These are phyloP conservation scores for Avicennia marina DNA, from an alignment of 257 asterid genomes.

Conservation along the genomic window DNA sequence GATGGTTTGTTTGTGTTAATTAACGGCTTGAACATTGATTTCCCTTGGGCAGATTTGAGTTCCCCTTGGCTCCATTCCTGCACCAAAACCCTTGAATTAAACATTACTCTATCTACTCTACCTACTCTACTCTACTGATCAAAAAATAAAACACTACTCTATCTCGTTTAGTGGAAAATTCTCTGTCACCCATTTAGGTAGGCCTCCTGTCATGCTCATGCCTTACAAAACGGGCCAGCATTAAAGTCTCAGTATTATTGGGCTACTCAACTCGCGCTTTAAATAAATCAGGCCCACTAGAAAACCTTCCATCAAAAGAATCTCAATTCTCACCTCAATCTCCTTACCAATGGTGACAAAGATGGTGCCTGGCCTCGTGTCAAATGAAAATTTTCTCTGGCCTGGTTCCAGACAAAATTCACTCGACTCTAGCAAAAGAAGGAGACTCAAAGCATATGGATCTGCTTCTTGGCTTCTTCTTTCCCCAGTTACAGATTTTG, in stretches of 20 bases:
- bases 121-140: no score
- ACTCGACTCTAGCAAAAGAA: slow-evolving; percentile 35
- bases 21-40: slow-evolving; percentile 25
- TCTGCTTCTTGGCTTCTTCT: slow-evolving; percentile 22
- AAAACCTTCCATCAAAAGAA: no score
- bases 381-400: slow-evolving; percentile 16
- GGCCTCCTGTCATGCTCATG: no score
- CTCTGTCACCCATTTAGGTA: no score
- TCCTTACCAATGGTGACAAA: slow-evolving; percentile 41
- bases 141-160: no score
- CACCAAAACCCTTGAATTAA: background rate
- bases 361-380: slow-evolving; percentile 26
- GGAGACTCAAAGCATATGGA: slow-evolving; percentile 39
- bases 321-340: slow-evolving; percentile 47
- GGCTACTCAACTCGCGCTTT: no score
- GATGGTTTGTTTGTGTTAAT: slow-evolving; percentile 18
- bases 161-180: no score
- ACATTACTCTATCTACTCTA: no score
- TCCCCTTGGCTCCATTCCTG: slow-evolving; percentile 32
- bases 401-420: slow-evolving; percentile 26
- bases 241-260: no score
- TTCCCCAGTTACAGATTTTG: slow-evolving; percentile 16
- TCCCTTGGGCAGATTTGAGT: slow-evolving; percentile 27
- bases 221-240: no score
- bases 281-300: no score